phyloP scores from a whole-genome alignment of 2,329 filamentous ascomycete species.

The Penicillium sp. region DNA sequence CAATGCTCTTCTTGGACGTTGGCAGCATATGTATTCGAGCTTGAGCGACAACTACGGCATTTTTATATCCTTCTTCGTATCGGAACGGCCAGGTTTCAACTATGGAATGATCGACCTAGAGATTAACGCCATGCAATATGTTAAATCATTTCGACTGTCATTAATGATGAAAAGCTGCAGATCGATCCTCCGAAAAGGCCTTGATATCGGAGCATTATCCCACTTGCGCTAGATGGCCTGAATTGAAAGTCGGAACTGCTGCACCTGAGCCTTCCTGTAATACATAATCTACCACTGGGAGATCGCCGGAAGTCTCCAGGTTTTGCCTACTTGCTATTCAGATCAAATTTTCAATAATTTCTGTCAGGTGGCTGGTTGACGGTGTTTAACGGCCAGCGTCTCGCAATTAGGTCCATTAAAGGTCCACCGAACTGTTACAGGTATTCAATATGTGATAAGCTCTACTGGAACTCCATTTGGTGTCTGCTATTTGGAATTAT shows the following conservation, averaged over 20 bases:
- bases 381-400: neutral
- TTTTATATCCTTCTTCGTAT: neutral
- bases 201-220: neutral
- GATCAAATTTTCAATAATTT: neutral
- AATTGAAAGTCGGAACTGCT: slow-evolving; percentile 5
- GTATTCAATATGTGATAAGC: neutral
- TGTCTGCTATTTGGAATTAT: neutral
- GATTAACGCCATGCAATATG: neutral
- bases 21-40: neutral
- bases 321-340: neutral
- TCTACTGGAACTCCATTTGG: neutral
- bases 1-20: neutral
- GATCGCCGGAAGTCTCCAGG: slow-evolving; percentile 4
- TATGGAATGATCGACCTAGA: neutral
- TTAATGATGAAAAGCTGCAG: neutral
- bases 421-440: neutral
- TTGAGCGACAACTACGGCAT: neutral
- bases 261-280: slow-evolving; percentile 7
- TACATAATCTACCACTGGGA: slow-evolving; percentile 16
- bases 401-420: neutral
- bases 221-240: neutral
- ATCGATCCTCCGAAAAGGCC: neutral
- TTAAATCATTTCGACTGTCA: neutral
- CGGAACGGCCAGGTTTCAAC: neutral
- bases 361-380: neutral